phyloP scores from a whole-genome alignment of 2,329 filamentous ascomycete genomes.

The Sclerotinia minor region DNA sequence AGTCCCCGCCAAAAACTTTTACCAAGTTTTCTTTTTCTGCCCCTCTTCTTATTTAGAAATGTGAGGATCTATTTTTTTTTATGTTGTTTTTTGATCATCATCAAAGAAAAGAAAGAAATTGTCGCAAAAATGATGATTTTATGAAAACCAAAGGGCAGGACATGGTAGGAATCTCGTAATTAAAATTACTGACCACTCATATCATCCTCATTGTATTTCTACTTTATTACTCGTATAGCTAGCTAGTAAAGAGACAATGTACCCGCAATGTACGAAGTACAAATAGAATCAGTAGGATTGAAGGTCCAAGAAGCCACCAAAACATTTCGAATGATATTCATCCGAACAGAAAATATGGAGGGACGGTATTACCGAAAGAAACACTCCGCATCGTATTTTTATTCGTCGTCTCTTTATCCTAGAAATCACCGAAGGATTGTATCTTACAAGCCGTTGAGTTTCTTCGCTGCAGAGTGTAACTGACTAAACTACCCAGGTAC shows the following conservation, averaged over 20 bases:
- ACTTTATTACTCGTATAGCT: no score
- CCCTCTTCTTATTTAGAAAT: background rate
- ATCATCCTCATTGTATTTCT: background rate
- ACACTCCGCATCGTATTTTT: background rate
- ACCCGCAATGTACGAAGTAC: background rate
- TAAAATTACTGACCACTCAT: background rate
- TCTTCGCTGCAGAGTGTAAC: background rate
- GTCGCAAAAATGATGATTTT: no score
- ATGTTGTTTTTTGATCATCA: no score
- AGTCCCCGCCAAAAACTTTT: no score
- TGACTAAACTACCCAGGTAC: no score
- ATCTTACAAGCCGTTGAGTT: background rate
- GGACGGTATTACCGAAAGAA: background rate
- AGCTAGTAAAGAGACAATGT: no score
- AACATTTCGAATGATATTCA: background rate
- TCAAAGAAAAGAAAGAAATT: no score
- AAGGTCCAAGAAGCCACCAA: background rate
- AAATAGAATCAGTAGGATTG: background rate
- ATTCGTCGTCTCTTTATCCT: background rate
- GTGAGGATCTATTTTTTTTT: no score
- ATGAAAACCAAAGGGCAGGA: no score
- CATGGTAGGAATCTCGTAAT: no score
- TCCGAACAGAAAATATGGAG: background rate
- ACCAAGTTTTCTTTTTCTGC: background rate
- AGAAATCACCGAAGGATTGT: background rate